Evolutionary conservation across 305 asterid species (phyloP).

Genomic region (Fraxinus latifolia): DNA sequence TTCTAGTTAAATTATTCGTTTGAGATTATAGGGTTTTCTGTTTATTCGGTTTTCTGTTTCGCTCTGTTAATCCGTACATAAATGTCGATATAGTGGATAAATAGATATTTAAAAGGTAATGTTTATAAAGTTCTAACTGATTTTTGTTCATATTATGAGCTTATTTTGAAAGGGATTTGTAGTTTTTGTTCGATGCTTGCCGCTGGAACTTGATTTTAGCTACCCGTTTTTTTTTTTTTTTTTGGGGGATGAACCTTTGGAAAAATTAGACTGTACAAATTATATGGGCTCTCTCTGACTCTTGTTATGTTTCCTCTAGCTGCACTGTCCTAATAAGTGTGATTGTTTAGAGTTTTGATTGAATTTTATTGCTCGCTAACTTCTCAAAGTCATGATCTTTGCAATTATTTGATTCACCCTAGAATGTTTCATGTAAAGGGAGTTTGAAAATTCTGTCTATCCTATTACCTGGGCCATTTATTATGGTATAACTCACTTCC

Average conservation of each 20-base stretch:
- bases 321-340: background rate
- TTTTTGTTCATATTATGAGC: background rate
- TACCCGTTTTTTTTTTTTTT: background rate
- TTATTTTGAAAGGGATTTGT: background rate
- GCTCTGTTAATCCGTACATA: background rate
- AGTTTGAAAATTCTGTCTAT: background rate
- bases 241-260: background rate
- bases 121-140: background rate
- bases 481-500: background rate
- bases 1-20: background rate
- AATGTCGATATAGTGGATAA: background rate
- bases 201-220: background rate
- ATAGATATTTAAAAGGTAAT: background rate
- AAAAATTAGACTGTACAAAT: background rate
- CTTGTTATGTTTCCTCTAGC: background rate
- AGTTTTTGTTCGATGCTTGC: background rate
- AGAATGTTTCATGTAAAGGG: background rate
- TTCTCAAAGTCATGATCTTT: background rate
- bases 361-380: background rate
- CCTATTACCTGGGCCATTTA: background rate
- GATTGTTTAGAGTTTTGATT: background rate
- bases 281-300: background rate
- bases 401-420: background rate
- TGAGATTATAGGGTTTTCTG: background rate
- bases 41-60: background rate